Evolutionary conservation across 495 filamentous ascomycete genomes (phyloP).

Genomic region (Parathielavia hyrcaniae): DNA sequence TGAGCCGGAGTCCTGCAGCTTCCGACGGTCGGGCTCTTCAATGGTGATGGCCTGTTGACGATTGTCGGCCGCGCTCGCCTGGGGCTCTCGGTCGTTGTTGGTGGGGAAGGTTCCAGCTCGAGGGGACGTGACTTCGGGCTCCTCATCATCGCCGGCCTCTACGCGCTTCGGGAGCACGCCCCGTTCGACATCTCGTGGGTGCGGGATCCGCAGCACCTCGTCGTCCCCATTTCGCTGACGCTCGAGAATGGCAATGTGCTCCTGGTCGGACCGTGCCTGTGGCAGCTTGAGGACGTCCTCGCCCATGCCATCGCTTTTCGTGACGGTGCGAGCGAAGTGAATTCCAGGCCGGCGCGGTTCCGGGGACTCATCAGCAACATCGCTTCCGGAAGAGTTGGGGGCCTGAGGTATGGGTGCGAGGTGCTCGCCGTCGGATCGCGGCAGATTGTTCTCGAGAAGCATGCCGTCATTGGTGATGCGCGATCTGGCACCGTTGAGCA

Average conservation of each 20-base stretch:
- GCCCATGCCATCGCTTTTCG: conserved; percentile 38
- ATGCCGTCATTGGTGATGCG: conserved; percentile 47
- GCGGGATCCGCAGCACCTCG: conserved; percentile 73
- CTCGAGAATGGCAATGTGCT: conserved; percentile 80
- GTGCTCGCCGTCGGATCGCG: conserved; percentile 12
- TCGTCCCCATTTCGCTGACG: conserved; percentile 71
- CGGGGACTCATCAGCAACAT: conserved; percentile 28
- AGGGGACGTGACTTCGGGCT: conserved; percentile 19
- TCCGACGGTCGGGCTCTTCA: conserved; percentile 50
- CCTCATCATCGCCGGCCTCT: conserved; percentile 40
- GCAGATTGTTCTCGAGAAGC: conserved; percentile 24
- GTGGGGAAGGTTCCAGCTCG: conserved; percentile 8
- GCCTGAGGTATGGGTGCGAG: conserved; percentile 3
- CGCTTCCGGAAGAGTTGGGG: neutral
- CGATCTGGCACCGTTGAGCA: conserved; percentile 48
- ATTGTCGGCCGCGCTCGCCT: conserved; percentile 25
- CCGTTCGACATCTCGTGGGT: conserved; percentile 76
- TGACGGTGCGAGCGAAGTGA: conserved; percentile 58
- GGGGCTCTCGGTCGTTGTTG: conserved; percentile 25
- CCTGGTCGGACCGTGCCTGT: conserved; percentile 55
- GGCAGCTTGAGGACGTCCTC: conserved; percentile 42
- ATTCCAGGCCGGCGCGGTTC: conserved; percentile 41
- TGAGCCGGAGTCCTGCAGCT: conserved; percentile 22
- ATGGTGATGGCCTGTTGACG: conserved; percentile 57
- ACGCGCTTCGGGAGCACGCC: conserved; percentile 64